A percentile compares a stretch with the other conserved stretches of the same genome.
Evolutionary conservation across 2,329 filamentous ascomycete genomes (phyloP).

Genomic region (Xylogone sp.): DNA sequence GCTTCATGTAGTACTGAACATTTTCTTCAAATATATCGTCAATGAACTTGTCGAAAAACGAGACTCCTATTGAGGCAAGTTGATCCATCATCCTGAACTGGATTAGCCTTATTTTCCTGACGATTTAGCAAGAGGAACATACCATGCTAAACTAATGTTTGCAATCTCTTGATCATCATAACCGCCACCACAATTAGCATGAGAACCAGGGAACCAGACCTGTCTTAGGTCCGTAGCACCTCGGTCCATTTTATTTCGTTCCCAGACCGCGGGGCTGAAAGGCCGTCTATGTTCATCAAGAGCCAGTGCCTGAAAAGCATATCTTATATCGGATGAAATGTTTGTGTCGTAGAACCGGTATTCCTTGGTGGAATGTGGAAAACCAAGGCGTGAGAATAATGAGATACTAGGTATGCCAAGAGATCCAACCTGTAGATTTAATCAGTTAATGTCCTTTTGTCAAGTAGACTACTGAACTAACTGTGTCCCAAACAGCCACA

Average conservation of each 20-base stretch:
- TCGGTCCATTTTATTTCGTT: conserved; percentile 15
- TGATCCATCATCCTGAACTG: conserved; percentile 46
- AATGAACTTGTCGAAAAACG: conserved; percentile 31
- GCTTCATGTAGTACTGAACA: conserved; percentile 22
- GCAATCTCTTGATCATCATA: conserved; percentile 44
- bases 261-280: conserved; percentile 38
- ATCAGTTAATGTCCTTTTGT: conserved; percentile 39
- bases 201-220: conserved; percentile 43
- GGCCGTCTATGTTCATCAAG: conserved; percentile 42
- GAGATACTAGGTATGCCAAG: conserved; percentile 42
- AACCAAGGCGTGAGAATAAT: conserved; percentile 26
- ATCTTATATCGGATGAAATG: conserved; percentile 36
- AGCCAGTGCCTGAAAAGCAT: conserved; percentile 48
- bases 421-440: conserved; percentile 31
- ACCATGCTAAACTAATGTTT: conserved; percentile 44
- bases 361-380: conserved; percentile 32
- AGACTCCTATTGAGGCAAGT: conserved; percentile 29
- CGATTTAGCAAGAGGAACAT: conserved; percentile 20
- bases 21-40: conserved; percentile 26
- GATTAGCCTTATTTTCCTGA: conserved; percentile 27
- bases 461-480: conserved; percentile 29
- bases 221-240: conserved; percentile 28
- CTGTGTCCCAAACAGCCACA: conserved; percentile 47
- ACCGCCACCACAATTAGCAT: conserved; percentile 45
- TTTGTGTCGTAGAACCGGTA: conserved; percentile 40